A percentile compares a stretch with the other conserved stretches of the same genome.
Conservation (phyloP, 371 early-diverging fungal genomes). For the Enteropsectra breve region DNA sequence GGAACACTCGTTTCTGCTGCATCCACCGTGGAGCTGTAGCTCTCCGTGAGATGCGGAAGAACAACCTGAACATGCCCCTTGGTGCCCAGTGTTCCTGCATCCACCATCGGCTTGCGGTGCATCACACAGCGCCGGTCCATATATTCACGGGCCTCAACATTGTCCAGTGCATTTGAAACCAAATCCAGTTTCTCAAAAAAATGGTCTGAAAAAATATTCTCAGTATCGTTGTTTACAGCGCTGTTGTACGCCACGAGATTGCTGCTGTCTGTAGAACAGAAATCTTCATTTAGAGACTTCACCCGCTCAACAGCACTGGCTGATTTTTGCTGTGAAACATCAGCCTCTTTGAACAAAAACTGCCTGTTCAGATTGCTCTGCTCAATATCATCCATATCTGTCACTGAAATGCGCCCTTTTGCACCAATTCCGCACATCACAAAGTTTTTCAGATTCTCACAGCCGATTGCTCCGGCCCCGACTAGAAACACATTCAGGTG, state of each 20-base stretch:
- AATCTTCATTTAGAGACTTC: constrained; percentile 76
- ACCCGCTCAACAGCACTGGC: constrained; percentile 82
- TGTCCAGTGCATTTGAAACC: constrained; percentile 96
- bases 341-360: constrained; percentile 80
- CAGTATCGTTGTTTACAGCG: constrained; percentile 88
- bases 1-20: constrained; percentile 97
- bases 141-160: constrained; percentile 92
- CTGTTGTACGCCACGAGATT: constrained; percentile 65
- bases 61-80: constrained; percentile 91
- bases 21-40: constrained; percentile 91
- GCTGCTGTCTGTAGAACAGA: neutral
- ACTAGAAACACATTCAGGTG: constrained; percentile 84
- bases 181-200: constrained; percentile 78
- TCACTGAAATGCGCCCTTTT: constrained; percentile 73
- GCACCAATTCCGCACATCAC: constrained; percentile 91
- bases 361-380: constrained; percentile 91
- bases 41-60: constrained; percentile 71
- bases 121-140: constrained; percentile 92
- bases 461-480: constrained; percentile 99
- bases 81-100: constrained; percentile 96
- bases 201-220: constrained; percentile 79
- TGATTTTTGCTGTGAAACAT: constrained; percentile 86
- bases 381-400: constrained; percentile 99
- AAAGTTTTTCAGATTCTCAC: constrained; percentile 99
- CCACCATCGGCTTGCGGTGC: constrained; percentile 82